Evolutionary conservation across 192 early-diverging fungal genomes (phyloP).

Genomic region (Radiomyces spectabilis): DNA sequence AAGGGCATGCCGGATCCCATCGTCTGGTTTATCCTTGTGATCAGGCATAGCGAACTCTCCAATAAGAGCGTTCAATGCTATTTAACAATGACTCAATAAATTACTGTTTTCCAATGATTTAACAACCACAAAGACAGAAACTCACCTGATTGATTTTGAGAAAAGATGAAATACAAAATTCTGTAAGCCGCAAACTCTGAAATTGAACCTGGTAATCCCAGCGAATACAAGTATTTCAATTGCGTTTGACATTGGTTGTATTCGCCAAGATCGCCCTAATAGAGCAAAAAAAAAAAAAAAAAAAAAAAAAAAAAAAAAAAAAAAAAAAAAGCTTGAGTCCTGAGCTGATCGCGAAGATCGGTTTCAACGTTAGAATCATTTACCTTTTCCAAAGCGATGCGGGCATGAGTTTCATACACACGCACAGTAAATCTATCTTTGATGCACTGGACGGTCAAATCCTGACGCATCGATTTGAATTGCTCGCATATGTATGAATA

Average conservation of each 20-base stretch:
- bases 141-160: constrained; percentile 74
- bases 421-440: constrained; percentile 86
- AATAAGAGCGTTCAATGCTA: constrained; percentile 70
- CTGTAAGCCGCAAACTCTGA: constrained; percentile 93
- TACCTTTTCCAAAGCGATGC: constrained; percentile 90
- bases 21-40: constrained; percentile 42
- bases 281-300: not conserved
- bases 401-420: constrained; percentile 90
- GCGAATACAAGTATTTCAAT: constrained; percentile 78
- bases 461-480: constrained; percentile 91
- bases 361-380: not conserved
- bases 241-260: constrained; percentile 98
- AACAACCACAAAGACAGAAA: too few species aligned
- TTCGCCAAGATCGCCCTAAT: constrained; percentile 83
- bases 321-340: not conserved
- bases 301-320: not conserved
- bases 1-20: constrained; percentile 73
- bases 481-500: constrained; percentile 96
- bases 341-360: not conserved
- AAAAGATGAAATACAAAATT: constrained; percentile 85
- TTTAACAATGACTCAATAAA: too few species aligned
- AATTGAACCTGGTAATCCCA: constrained; percentile 58
- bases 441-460: constrained; percentile 91
- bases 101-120: too few species aligned
- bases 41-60: constrained; percentile 49